Evolutionary conservation across 345 rosid species (phyloP).

Genomic region (Arabis alpina): DNA sequence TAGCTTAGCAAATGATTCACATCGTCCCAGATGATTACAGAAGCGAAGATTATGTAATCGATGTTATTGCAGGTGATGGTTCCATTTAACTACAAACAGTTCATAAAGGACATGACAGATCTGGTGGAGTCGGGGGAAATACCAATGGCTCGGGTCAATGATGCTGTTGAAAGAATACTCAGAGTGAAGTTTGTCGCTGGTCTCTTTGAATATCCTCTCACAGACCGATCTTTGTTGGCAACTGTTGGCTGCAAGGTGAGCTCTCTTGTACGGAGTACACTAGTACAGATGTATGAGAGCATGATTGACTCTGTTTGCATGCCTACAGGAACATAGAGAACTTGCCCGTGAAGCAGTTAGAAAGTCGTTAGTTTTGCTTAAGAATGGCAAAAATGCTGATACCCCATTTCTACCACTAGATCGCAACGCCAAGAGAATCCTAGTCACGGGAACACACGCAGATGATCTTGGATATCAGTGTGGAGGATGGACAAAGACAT

Average conservation of each 20-base stretch:
- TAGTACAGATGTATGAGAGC: not conserved
- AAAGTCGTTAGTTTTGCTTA: conserved; percentile 82
- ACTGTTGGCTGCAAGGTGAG: conserved; percentile 82
- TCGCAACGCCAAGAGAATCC: conserved; percentile 64
- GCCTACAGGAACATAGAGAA: conserved; percentile 69
- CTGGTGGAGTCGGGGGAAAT: conserved; percentile 78
- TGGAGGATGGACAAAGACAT: conserved; percentile 87
- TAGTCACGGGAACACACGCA: conserved; percentile 79
- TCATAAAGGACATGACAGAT: conserved; percentile 53
- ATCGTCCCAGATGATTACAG: not conserved
- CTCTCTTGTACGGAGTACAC: not conserved
- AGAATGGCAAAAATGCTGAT: conserved; percentile 66
- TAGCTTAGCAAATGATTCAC: conserved; percentile 15
- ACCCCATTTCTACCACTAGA: conserved; percentile 73
- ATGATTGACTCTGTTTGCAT: conserved; percentile 15
- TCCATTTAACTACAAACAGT: conserved; percentile 55
- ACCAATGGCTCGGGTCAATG: conserved; percentile 68
- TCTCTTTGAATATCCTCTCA: conserved; percentile 75
- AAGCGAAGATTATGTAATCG: conserved; percentile 36
- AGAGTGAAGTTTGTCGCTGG: conserved; percentile 87
- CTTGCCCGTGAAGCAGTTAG: conserved; percentile 84
- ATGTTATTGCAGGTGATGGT: conserved; percentile 58
- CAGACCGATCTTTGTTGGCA: conserved; percentile 65
- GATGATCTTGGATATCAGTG: conserved; percentile 91
- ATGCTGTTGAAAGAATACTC: conserved; percentile 86